phyloP scores from a whole-genome alignment of 176 grass and related monocot species.

The Chrysopogon serrulatus region DNA sequence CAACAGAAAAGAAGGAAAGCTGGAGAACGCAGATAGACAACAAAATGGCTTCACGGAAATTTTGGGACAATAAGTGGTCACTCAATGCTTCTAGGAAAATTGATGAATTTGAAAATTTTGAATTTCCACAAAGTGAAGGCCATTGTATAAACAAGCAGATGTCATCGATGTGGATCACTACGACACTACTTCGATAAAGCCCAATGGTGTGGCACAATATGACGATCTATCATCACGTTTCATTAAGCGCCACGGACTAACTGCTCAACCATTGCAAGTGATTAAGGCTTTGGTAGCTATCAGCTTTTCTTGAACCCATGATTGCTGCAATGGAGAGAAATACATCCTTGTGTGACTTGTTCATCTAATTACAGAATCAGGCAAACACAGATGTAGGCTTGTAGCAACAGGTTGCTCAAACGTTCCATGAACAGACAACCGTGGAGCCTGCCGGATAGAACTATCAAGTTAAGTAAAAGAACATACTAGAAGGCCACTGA shows the following conservation, averaged over 20 bases:
- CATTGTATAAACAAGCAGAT: neutral
- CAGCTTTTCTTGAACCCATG: neutral
- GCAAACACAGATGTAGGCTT: neutral
- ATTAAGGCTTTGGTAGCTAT: neutral
- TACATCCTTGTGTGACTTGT: neutral
- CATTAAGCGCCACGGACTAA: neutral
- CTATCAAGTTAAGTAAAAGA: neutral
- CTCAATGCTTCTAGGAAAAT: neutral
- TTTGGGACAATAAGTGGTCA: neutral
- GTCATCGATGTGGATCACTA: neutral
- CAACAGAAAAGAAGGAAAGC: neutral
- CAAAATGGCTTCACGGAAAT: too few species aligned
- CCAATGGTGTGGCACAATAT: neutral
- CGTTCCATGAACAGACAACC: too few species aligned
- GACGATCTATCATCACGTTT: neutral
- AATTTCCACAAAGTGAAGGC: slow-evolving; percentile 4
- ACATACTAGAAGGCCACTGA: neutral
- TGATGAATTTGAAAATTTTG: neutral
- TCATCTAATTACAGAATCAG: neutral
- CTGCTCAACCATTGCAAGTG: neutral
- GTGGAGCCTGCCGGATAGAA: neutral
- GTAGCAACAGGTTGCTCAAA: too few species aligned
- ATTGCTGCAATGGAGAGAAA: neutral
- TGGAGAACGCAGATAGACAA: neutral
- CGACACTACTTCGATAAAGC: neutral